These are phyloP conservation scores for Hygrophoropsis aurantiaca DNA, from an alignment of 768 basidiomycete species.

Conservation along the genomic window DNA sequence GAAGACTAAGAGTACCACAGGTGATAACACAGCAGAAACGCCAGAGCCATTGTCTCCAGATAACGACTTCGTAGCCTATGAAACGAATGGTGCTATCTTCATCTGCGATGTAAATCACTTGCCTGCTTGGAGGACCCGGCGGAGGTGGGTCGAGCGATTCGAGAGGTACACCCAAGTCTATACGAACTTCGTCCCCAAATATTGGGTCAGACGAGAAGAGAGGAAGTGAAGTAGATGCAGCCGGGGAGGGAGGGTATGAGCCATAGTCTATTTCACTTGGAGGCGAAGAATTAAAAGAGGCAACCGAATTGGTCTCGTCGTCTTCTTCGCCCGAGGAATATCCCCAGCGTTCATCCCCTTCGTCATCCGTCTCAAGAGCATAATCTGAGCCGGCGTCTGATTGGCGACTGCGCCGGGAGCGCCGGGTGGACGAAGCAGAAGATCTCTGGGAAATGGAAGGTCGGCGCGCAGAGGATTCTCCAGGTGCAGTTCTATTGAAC, in stretches of 20 bases:
- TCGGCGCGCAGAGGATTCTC: conserved; percentile 44
- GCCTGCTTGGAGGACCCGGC: conserved; percentile 79
- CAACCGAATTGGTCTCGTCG: conserved; percentile 35
- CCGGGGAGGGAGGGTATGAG: conserved; percentile 67
- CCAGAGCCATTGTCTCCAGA: conserved; percentile 71
- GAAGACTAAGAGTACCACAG: conserved; percentile 70
- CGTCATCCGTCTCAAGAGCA: conserved; percentile 53
- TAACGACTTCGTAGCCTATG: conserved; percentile 75
- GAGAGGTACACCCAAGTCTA: conserved; percentile 74
- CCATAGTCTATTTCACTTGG: conserved; percentile 67
- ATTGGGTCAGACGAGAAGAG: conserved; percentile 73
- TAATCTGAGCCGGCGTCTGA: conserved; percentile 63
- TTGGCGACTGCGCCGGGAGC: conserved; percentile 48
- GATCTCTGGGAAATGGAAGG: conserved; percentile 60
- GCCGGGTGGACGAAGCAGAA: conserved; percentile 47
- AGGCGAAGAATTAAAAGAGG: conserved; percentile 16
- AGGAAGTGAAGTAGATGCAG: conserved; percentile 48
- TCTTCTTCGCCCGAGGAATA: conserved; percentile 87
- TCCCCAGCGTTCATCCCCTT: conserved; percentile 82
- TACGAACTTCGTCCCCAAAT: conserved; percentile 80
- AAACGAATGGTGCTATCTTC: conserved; percentile 90
- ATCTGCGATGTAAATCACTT: conserved; percentile 82
- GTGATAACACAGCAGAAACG: conserved; percentile 62
- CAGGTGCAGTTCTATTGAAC: conserved; percentile 52
- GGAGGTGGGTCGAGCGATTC: conserved; percentile 70